Evolutionary conservation across 371 early-diverging fungal genomes (phyloP).

Genomic region (Circinella minor): DNA sequence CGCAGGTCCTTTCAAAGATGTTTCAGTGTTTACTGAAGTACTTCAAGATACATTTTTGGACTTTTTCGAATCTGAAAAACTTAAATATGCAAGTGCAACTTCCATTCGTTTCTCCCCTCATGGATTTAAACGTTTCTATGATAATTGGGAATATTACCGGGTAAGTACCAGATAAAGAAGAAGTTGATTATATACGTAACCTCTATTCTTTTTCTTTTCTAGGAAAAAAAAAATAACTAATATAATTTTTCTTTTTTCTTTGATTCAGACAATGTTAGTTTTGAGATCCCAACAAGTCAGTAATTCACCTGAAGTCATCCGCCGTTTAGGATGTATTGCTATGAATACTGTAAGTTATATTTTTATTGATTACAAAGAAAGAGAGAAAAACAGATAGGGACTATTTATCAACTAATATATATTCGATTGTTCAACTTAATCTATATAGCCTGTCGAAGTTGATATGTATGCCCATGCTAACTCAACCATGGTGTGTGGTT

Average conservation of each 20-base stretch:
- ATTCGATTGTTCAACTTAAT: too few relatives aligned
- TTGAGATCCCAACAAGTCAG: slow-evolving; percentile 57
- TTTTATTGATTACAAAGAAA: too few relatives aligned
- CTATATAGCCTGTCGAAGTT: slow-evolving; percentile 17
- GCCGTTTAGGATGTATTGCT: slow-evolving; percentile 57
- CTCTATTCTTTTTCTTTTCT: too few relatives aligned
- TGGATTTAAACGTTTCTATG: slow-evolving; percentile 55
- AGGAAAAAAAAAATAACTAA: neutral
- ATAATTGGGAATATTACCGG: slow-evolving; percentile 55
- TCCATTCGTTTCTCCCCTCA: slow-evolving; percentile 60
- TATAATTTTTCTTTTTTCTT: neutral
- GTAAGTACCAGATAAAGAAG: slow-evolving; percentile 11
- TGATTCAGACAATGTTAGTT: slow-evolving; percentile 17
- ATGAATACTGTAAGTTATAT: slow-evolving; percentile 44
- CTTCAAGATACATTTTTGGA: slow-evolving; percentile 59
- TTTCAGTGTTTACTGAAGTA: slow-evolving; percentile 59
- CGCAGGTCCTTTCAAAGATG: slow-evolving; percentile 50
- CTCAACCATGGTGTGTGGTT: slow-evolving; percentile 56
- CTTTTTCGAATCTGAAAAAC: slow-evolving; percentile 57
- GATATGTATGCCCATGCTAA: slow-evolving; percentile 57
- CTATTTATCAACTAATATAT: too few relatives aligned
- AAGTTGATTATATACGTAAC: too few relatives aligned
- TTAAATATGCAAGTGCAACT: slow-evolving; percentile 59
- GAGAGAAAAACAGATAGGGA: too few relatives aligned
- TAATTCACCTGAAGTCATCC: slow-evolving; percentile 57